Evolutionary conservation across 2,329 filamentous ascomycete species (phyloP), one percentile per base, ranked within the genome.

Genomic region (Anisogramma anomala): DNA sequence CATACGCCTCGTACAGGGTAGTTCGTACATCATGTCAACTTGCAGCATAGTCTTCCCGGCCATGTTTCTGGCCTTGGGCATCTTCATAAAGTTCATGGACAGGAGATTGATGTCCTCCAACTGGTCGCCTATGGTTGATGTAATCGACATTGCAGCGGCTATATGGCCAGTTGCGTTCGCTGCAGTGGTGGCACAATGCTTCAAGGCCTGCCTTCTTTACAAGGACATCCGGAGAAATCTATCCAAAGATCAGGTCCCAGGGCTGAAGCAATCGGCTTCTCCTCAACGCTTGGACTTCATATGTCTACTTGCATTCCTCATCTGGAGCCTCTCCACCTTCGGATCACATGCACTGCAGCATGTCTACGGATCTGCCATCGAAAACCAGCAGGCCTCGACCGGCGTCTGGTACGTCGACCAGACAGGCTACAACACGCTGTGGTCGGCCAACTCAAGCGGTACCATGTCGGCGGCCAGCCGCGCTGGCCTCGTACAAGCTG

Each of bases 161-260:
- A 40, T 43, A 3, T 52, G 49, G 50, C 50, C 50, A 10, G 48
- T 52, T 22, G 49, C 50, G 5, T 52, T 50, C 18, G 50, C 50
- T 7, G 48, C 46, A 19, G 47, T 50, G 17, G 43, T 48, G 2
- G 49, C 47, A 6, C 48, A 50, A 26, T 42, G 42, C 19, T 48
- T 52, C 39, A 50, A 50, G 39, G 40, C 49, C 0, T 50, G 36
- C 33, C 42, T 47, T 2, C 40, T 45, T 6, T 48, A 36, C 43
- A 47, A 41, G 28, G 45, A 48, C 13, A 49, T 46, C 23, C 40
- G 49, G 4, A 41, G 48, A 3, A 43, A 42, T 23, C 39, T 41
- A 15, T 26, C 42, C n/a, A 39, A 43, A 48, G 8, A 33, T 48
- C 9, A 31, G 26, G n/a, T 30, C 26, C 19, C 34, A 42, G 22